A percentile compares a stretch with the other conserved stretches of the same genome.
phyloP scores from a whole-genome alignment of 805 yeast species.

The Lipomyces lipofer region DNA sequence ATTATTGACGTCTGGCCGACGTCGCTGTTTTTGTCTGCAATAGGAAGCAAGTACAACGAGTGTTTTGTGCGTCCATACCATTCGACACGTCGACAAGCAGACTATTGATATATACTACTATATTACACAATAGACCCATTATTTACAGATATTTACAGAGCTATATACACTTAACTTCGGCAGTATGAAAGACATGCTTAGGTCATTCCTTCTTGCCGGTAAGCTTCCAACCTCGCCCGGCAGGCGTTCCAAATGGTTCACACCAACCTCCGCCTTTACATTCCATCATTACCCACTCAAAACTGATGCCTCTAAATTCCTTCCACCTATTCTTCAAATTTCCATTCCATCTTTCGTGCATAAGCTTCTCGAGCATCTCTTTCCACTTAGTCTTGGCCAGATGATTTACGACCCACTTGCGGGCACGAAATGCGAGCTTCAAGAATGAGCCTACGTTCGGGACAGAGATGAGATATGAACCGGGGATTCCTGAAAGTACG shows the following conservation, averaged over 20 bases:
- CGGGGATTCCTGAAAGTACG: conserved; percentile 39
- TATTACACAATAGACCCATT: not conserved
- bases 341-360: conserved; percentile 38
- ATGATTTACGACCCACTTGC: conserved; percentile 41
- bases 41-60: no score
- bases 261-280: conserved; percentile 55
- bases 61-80: no score
- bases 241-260: conserved; percentile 60
- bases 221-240: conserved; percentile 60
- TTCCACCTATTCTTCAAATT: conserved; percentile 41
- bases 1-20: no score
- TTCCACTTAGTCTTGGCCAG: conserved; percentile 40
- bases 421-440: conserved; percentile 37
- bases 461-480: conserved; percentile 38
- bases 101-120: not conserved
- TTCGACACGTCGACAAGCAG: no score
- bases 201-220: conserved; percentile 45
- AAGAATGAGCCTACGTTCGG: conserved; percentile 43
- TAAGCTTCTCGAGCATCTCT: conserved; percentile 41
- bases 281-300: conserved; percentile 58
- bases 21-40: no score
- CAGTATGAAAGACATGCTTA: no score
- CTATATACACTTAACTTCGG: not conserved
- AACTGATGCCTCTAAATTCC: conserved; percentile 52
- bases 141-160: not conserved